These are phyloP conservation scores for Lactarius trivialis DNA, from an alignment of 768 basidiomycete genomes.

Conservation along the genomic window DNA sequence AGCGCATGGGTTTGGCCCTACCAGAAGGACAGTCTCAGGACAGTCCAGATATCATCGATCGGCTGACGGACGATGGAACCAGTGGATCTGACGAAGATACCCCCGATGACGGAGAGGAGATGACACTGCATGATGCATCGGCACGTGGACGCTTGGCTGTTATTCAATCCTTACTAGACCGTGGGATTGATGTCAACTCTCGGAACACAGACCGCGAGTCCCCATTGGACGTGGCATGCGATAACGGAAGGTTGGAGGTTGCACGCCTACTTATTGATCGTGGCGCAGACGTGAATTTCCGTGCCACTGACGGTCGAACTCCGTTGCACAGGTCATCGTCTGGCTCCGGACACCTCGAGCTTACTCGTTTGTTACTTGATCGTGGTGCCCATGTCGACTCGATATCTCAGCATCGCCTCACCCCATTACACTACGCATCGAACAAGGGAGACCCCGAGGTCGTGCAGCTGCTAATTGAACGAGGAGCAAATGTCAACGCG, in stretches of 20 bases:
- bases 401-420: not conserved
- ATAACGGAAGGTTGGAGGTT: not conserved
- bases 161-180: not conserved
- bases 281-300: not conserved
- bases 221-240: not conserved
- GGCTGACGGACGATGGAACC: no score
- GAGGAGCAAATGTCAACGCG: not conserved
- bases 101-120: not conserved
- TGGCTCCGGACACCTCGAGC: not conserved
- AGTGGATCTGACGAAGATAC: not conserved
- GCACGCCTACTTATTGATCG: not conserved
- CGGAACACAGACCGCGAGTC: not conserved
- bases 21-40: not conserved
- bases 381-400: not conserved
- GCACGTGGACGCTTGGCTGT: not conserved
- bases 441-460: not conserved
- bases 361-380: not conserved
- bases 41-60: no score
- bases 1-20: not conserved
- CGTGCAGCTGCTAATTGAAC: not conserved
- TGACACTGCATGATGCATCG: not conserved
- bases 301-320: rapidly evolving
- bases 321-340: not conserved
- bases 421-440: not conserved
- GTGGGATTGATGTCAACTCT: not conserved